Evolutionary conservation across 2,329 filamentous ascomycete genomes (phyloP), one percentile per base, ranked within the genome.

Genomic region (Hymenoscyphus occultus): DNA sequence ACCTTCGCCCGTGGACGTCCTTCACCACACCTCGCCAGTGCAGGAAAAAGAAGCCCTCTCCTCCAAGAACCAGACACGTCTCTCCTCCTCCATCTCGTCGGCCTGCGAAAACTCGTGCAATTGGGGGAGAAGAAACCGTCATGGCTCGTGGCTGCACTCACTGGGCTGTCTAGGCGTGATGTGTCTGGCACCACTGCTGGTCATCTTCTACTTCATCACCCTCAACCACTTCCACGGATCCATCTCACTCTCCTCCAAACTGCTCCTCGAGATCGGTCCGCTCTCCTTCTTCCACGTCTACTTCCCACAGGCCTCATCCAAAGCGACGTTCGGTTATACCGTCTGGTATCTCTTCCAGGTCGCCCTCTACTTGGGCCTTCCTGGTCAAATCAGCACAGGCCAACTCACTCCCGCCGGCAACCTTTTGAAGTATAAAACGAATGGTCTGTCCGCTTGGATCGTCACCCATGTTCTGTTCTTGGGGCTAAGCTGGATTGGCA

Each of bases 341-440:
- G 67, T 61, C n/a, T 78, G 76, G 76, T 40, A 77, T 9, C n/a
- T 73, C 0, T 76, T 77, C 48, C 77, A 78, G 64, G 72, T 68
- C 5, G 61, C 68, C 3, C 71, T 78, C 13, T 78, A 78, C 67
- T 66, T 67, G 42, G 74, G 73, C 51, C 70, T 78, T 35, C 77
- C 77, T 2, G 71, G 74, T 16, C 68, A 71, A 48, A 65, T 74
- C 45, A 73, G 73, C 19, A 74, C 70, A 5, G 80, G 79, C 2
- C 79, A 81, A 59, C 73, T 76, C 13, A 81, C 79, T 0, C 79
- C 80, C 3, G 80, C 78, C 16, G 79, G 79, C 0, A 68, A 81
- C 66, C 71, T 80, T 31, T 72, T 81, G 10, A 73, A 75, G 5
- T 81, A 81, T 65, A 74, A 74, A 22, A 79, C 77, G n/a, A 81